Evolutionary conservation across 2,329 filamentous ascomycete species (phyloP), one percentile per base, ranked within the genome.

Genomic region (Cylindrodendrum hubeiense): DNA sequence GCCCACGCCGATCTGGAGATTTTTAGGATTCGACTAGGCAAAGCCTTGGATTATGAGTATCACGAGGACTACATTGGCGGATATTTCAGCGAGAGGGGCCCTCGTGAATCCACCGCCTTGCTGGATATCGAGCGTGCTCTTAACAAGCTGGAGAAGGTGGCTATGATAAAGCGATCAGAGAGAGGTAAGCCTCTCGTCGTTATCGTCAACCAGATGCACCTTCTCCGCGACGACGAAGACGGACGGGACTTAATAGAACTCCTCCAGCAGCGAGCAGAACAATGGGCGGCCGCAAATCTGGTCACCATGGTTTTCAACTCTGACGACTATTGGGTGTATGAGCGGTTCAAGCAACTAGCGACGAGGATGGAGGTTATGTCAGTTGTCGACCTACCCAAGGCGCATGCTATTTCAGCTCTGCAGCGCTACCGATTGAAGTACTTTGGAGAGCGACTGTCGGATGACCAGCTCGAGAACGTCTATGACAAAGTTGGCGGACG

Each of bases 251-350:
- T 99, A 15, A 89, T 99, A 44, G 96, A 99, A 79, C 88, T 99
- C 53, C 90, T 99, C 30, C 96, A 99, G 76, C 96, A 99, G 78
- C 90, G 95, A 33, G 95, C 96, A 1, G 96, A 99, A 80, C 93
- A 96, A 79, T 99, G 96, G 96, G 95, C 96, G 1, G 96, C 95
- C 1, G 90, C 93, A 21, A 95, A 94, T 69, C 86, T 99, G 9
- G 93, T 97, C 30, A 98, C 96, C 1, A 88, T 94, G 85, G 90
- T 99, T 34, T 94, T 99, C 82, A 98, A 98, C 80, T 95, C 91
- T 58, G 96, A 99, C 79, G 96, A 98, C 77, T 99, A 97, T 81
- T 99, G 96, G 96, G 93, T 99, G 0, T 98, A 98, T 75, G 96
- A 99, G 79, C 89, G 95, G 15, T 83, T 99, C 56, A 98, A 98